Percentiles rank a stretch among this genome's conserved stretches.
These are phyloP conservation scores for Helianthus annuus DNA, from an alignment of 129 eudicot genomes.

Conservation along the genomic window DNA sequence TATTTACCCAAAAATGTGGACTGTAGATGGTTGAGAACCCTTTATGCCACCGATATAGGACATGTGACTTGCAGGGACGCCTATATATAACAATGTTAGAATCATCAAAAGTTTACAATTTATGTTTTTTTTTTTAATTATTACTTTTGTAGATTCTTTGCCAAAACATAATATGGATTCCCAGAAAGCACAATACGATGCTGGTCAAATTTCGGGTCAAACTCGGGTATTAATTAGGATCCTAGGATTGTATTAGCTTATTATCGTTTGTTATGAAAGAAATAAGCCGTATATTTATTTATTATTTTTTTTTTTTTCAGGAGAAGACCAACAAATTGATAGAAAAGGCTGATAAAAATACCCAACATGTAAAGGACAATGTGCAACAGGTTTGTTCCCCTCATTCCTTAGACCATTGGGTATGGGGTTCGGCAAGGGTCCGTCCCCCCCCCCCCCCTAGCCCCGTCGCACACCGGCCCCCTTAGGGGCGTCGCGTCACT, in stretches of 20 bases:
- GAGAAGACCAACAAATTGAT: slow-evolving; percentile 47
- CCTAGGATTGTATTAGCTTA: no score
- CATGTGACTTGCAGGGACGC: slow-evolving; percentile 3
- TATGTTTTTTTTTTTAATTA: neutral
- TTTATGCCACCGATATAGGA: slow-evolving; percentile 5
- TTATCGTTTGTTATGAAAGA: neutral
- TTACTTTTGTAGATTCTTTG: neutral
- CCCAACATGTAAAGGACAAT: slow-evolving; percentile 49
- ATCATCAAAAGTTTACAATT: slow-evolving; percentile 5
- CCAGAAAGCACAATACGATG: slow-evolving; percentile 36
- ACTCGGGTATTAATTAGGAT: slow-evolving; percentile 31
- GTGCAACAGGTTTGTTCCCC: slow-evolving; percentile 42
- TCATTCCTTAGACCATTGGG: no score
- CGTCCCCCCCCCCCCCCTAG: no score
- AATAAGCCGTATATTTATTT: neutral
- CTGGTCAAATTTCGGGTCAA: slow-evolving; percentile 50
- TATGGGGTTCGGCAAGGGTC: no score
- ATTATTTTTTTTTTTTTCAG: slow-evolving; percentile 28
- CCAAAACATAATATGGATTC: slow-evolving; percentile 42
- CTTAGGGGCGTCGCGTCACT: no score
- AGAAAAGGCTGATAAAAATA: slow-evolving; percentile 47
- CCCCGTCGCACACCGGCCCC: no score
- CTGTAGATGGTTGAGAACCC: slow-evolving; percentile 2
- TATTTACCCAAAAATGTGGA: neutral
- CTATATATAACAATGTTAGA: neutral